Percentiles rank a stretch among this genome's conserved stretches.
Evolutionary conservation across 257 asterid species (phyloP).

Genomic region (Mentha longifolia): DNA sequence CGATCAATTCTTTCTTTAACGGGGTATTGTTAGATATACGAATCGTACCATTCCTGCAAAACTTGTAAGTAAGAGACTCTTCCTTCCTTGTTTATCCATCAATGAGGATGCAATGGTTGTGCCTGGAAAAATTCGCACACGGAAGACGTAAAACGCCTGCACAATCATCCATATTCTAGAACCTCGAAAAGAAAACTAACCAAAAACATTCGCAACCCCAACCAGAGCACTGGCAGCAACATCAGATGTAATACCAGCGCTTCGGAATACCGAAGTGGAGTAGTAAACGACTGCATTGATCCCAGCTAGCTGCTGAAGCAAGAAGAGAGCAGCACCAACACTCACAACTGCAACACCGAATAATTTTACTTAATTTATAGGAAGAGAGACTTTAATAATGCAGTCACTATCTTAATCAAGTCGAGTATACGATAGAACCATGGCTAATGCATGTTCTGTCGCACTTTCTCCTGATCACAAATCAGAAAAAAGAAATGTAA

Average conservation of each 20-base stretch:
- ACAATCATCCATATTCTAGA: conserved; percentile 6
- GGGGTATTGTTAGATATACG: conserved; percentile 1
- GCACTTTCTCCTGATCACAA: not conserved
- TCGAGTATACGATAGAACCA: not conserved
- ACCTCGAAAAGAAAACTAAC: conserved; percentile 51
- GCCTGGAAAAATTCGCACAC: conserved; percentile 50
- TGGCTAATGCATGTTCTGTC: not conserved
- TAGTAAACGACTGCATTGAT: conserved; percentile 94
- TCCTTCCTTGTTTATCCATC: conserved; percentile 98
- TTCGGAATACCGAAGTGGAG: conserved; percentile 94
- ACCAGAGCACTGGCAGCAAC: conserved; percentile 98
- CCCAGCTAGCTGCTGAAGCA: conserved; percentile 96
- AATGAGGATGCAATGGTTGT: conserved; percentile 86
- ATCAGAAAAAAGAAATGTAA: conserved; percentile 3
- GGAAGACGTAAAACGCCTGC: conserved; percentile 31
- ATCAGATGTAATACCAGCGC: conserved; percentile 94
- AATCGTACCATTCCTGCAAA: conserved; percentile 89
- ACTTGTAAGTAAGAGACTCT: conserved; percentile 90
- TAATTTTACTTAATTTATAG: not conserved
- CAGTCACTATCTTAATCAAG: not conserved
- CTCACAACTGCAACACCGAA: conserved; percentile 75
- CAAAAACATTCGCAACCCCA: conserved; percentile 95
- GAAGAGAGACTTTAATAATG: not conserved
- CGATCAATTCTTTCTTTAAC: conserved; percentile 12
- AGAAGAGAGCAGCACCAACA: conserved; percentile 90